Base-by-base conservation (phyloP, 2,329 filamentous ascomycete species). In the Penicillium sp. region DNA sequence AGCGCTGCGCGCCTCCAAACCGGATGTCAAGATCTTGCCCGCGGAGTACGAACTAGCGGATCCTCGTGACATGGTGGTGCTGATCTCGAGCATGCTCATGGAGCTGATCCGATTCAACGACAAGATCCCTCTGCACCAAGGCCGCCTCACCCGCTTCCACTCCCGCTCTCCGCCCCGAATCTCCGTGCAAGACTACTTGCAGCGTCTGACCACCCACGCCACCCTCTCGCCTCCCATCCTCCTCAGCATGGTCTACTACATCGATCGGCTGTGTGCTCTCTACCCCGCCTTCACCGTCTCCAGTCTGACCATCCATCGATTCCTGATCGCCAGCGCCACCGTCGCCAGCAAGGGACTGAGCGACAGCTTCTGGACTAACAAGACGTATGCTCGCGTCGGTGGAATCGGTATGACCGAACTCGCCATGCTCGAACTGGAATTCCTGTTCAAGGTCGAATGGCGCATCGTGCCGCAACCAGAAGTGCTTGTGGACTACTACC, bases 181-280 rank as follows among this genome's bases (percentile, higher is more conserved):
- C 56, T 96, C 92, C 24, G 93, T 99, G 31, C 82, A 88, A 58
- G 94, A 99, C 72, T 99, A 99, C 71, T 83, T 99, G 34, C 90
- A 94, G 67, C 88, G 94, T 59, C 81, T 99, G 54, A 94, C 95
- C 22, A 91, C 92, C 55, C 94, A 99, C 71, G 94, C 94, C 24
- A 97, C 93, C 0, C 82, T 99, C 3, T 92, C 91, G 6, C 92
- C 94, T 11, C 93, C 94, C 0, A 88, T 99, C 47, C 82, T 99
- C n/a, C 84, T 99, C 34, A 94, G 92, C 64, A 97, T 99, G 91
- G 94, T 99, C 54, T 99, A 95, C 71, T 99, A 97, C 69, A 97
- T 99, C 67, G 94, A 99, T 76, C 88, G 92, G 31, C 83, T 99
- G 21, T 99, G 93, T 74, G 88, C 90, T 10, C 81, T 96, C 55